Evolutionary conservation across 768 basidiomycete species (phyloP), one percentile per base, ranked within the genome.

Genomic region (Krasilnikovozyma curviuscula): DNA sequence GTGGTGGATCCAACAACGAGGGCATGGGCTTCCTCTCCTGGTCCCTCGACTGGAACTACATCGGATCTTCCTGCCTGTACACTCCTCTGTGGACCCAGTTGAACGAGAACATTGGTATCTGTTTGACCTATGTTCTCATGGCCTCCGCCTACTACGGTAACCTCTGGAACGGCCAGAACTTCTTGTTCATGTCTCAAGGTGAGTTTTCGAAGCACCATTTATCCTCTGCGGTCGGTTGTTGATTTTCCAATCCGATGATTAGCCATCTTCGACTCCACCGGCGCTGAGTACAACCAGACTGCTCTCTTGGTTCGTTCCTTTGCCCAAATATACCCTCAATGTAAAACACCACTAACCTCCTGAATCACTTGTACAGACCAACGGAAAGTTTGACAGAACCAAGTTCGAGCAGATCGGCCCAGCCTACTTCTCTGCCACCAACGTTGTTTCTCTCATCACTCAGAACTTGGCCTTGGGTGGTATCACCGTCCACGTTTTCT

Each of bases 1-100:
- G 67, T 25, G 65, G 67, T 31, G 60, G 62, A 25, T 56, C 57
- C 41, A 65, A 63, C 50, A 67, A 67, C 57, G 67, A 67, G 52
- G 67, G 66, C 27, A 54, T 61, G 54, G 51, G 56, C 29, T 52
- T 59, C 13, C 43, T 53, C 37, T 57, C 54, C 7, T 44, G 45
- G 30, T 52, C 43, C 24, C 18, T 49, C 9, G 48, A 49, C 28
- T 50, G 53, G 50, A 55, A 54, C 37, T 56, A 55, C 48, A 59
- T 57, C 49, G 55, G 51, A 32, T 37, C 49, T 12, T 52, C 55
- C 19, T 55, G 57, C 18, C 55, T 65, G 10, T 62, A 59, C 59
- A 58, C 56, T n/a, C 63, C 63, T 0, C 47, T 65, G 37, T 50
- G 47, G 18, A 62, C 61, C 2, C 62, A 63, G 39, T 25, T 62